Evolutionary conservation across 1,284 basidiomycete genomes (phyloP), one percentile per base, ranked within the genome.

Genomic region (Fomes fomentarius): DNA sequence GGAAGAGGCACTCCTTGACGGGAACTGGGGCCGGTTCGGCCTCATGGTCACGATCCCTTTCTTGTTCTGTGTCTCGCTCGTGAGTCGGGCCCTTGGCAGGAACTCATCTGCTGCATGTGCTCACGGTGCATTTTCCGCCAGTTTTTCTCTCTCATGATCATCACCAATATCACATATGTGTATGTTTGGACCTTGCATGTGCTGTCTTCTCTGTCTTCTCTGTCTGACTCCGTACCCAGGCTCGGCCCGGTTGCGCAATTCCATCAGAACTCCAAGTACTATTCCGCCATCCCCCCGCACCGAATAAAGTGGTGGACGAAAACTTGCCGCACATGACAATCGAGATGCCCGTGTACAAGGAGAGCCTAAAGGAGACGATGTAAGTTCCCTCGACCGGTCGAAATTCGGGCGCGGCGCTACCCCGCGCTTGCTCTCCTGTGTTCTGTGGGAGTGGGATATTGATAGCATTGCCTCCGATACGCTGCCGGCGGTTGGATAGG

Each of bases 341-440:
- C 51, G 83, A 91, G 65, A 81, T 92, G 76, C 89, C 91, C 0
- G 91, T 92, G 6, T 93, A 91, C 75, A 91, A 91, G 71, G 90
- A 90, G 71, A 86, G 82, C 56, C 69, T 85, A 30, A 79, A 81
- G 38, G 78, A 81, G 52, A 87, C 86, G 0, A 85, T 89, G 87
- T 88, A 66, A 65, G 85, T 76, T 12, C 12, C 12, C 24, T 4
- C n/a, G n/a, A n/a, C n/a, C n/a, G n/a, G n/a, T n/a, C n/a, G n/a
- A n/a, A n/a, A n/a, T n/a, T n/a, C n/a, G n/a, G n/a, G n/a, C n/a
- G n/a, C n/a, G n/a, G n/a, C n/a, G n/a, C n/a, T n/a, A n/a, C n/a
- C n/a, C n/a, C n/a, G n/a, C n/a, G n/a, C n/a, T n/a, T n/a, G n/a
- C n/a, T n/a, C n/a, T n/a, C n/a, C n/a, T n/a, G n/a, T n/a, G n/a